A percentile compares a stretch with the other conserved stretches of the same genome.
phyloP scores from a whole-genome alignment of 1,139 yeast species.

The Saccharomyces hybrid region DNA sequence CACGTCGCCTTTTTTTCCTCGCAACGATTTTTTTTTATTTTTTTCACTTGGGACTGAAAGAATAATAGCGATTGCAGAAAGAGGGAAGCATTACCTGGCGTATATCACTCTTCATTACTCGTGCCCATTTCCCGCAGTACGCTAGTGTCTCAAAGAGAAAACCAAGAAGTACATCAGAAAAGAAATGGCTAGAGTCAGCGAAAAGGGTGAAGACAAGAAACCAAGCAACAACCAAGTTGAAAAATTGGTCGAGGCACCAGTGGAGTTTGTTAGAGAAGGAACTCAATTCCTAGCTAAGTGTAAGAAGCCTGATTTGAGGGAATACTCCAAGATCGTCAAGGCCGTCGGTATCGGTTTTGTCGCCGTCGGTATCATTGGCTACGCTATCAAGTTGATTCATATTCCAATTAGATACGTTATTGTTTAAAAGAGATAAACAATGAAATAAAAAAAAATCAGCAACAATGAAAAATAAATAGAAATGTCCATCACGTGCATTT shows the following conservation, averaged over 20 bases:
- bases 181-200: constrained; percentile 26
- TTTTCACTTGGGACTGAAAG: neutral
- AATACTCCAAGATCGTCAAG: constrained; percentile 78
- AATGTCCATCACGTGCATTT: neutral
- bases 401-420: constrained; percentile 96
- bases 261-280: constrained; percentile 87
- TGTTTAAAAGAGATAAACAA: constrained; percentile 44
- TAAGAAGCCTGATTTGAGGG: constrained; percentile 86
- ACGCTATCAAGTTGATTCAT: constrained; percentile 87
- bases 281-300: constrained; percentile 80
- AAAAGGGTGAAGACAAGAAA: constrained; percentile 9
- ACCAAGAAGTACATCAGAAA: constrained; percentile 1
- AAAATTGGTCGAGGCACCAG: constrained; percentile 81
- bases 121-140: neutral
- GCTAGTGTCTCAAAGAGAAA: neutral
- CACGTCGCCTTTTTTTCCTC: constrained; percentile 1
- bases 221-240: constrained; percentile 39
- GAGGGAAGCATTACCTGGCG: neutral
- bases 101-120: neutral
- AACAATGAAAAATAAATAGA: neutral
- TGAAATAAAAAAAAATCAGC: neutral
- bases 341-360: constrained; percentile 96
- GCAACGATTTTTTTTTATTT: neutral
- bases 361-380: constrained; percentile 97
- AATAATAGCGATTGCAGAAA: neutral